A percentile compares a stretch with the other conserved stretches of the same genome.
These are phyloP conservation scores for Lycium ferocissimum DNA, from an alignment of 257 asterid species.

Conservation along the genomic window DNA sequence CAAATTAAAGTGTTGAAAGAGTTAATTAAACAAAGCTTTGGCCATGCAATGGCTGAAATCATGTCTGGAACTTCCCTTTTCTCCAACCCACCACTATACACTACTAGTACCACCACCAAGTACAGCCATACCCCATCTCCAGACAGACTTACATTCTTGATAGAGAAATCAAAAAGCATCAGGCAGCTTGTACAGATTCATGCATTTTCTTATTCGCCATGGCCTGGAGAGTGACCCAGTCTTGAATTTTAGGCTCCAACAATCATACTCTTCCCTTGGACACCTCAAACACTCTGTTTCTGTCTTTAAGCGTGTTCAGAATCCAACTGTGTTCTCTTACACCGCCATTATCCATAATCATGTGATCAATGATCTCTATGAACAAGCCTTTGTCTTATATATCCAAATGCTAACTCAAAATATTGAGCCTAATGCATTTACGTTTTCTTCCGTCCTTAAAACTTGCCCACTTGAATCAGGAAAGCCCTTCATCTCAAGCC, in stretches of 20 bases:
- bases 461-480: slow-evolving; percentile 32
- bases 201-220: slow-evolving; percentile 34
- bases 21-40: neutral
- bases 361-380: slow-evolving; percentile 32
- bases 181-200: slow-evolving; percentile 39
- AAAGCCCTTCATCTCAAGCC: slow-evolving; percentile 41
- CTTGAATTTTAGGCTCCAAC: slow-evolving; percentile 43
- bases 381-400: slow-evolving; percentile 35
- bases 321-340: slow-evolving; percentile 43
- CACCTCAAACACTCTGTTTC: neutral
- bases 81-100: slow-evolving; percentile 1
- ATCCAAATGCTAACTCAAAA: slow-evolving; percentile 34
- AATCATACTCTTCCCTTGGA: slow-evolving; percentile 38
- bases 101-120: slow-evolving; percentile 27
- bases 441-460: slow-evolving; percentile 42
- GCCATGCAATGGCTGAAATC: slow-evolving; percentile 17
- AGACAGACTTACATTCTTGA: slow-evolving; percentile 34
- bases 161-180: slow-evolving; percentile 38
- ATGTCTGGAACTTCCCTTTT: slow-evolving; percentile 35
- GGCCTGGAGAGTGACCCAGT: slow-evolving; percentile 36
- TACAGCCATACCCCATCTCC: slow-evolving; percentile 28
- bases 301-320: slow-evolving; percentile 33
- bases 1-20: slow-evolving; percentile 7
- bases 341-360: slow-evolving; percentile 44
- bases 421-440: slow-evolving; percentile 38